Conservation (phyloP, 768 basidiomycete species). For the Phaeotremella skinneri region DNA sequence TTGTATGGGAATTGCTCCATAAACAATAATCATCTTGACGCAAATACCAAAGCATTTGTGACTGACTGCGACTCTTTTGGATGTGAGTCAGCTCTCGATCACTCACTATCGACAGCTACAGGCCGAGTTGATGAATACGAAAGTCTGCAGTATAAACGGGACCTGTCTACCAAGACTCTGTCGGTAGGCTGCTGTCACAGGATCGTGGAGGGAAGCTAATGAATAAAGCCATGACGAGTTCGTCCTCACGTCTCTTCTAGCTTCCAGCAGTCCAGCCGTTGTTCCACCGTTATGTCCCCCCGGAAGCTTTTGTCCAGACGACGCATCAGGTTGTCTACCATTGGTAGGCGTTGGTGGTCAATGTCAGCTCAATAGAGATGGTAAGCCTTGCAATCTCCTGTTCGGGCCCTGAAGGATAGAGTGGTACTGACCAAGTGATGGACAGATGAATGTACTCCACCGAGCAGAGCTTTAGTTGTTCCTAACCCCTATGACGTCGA, state of each 20-base stretch:
- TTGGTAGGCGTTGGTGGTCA: conserved; percentile 18
- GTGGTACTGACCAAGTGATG: too few species aligned
- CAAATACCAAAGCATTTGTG: conserved; percentile 30
- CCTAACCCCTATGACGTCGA: conserved; percentile 14
- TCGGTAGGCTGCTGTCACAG: conserved; percentile 15
- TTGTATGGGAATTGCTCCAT: conserved; percentile 27
- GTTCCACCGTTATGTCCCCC: conserved; percentile 25
- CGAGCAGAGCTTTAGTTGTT: conserved; percentile 10
- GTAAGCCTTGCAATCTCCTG: conserved; percentile 12
- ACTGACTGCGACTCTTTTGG: conserved; percentile 39
- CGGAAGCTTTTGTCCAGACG: conserved; percentile 32
- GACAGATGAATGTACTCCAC: conserved; percentile 30
- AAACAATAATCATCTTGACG: conserved; percentile 26
- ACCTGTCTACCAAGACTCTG: conserved; percentile 35
- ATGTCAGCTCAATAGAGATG: conserved; percentile 38
- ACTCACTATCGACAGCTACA: not conserved
- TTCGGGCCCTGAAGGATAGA: not conserved
- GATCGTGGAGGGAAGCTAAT: not conserved
- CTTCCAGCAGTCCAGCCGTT: not conserved
- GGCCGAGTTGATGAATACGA: not conserved
- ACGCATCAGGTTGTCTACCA: conserved; percentile 28
- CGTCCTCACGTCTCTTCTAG: conserved; percentile 21
- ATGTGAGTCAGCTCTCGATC: conserved; percentile 18
- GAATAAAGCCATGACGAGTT: conserved; percentile 27
- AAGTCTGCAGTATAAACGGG: conserved; percentile 30